Evolutionary conservation across 495 filamentous ascomycete species (phyloP), one percentile per base, ranked within the genome.

Genomic region (Melanomma pulvis-pyrius): DNA sequence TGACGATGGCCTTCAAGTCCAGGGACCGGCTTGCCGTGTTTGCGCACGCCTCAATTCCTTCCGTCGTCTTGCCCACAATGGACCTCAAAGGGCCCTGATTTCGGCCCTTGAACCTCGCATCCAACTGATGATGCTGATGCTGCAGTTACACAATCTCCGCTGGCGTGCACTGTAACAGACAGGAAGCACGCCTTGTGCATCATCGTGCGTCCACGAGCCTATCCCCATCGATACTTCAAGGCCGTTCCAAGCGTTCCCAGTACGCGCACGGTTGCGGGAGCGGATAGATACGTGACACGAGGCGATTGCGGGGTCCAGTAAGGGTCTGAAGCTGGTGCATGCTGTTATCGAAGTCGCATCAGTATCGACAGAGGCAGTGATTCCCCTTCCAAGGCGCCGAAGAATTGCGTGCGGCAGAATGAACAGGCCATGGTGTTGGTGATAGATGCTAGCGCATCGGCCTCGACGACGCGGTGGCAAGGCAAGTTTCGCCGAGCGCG

Each of bases 351-450:
- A 39, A n/a, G 25, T 56, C 2, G 53, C 30, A 34, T 34, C 32
- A 26, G 32, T 15, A 41, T 46, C 19, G 55, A 41, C 32, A 8
- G 36, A 39, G 12, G 36, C 26, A 59, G 32, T 34, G 36, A 41
- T 46, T 25, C 22, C 36, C 36, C 55, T 41, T 59, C 52, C n/a
- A 32, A 29, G 24, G 29, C 25, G 52, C n/a, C 13, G 39, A 17
- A 44, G 39, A 12, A 44, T 44, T 44, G 39, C 8, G 39, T 44
- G 8, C 28, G 15, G 48, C 26, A 54, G 29, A 44, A 32, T 32
- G 59, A 32, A 54, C 59, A 63, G 59, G 59, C 48, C n/a, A 24
- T 63, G 41, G 59, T 63, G 59, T 63, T 63, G 59, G 59, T 54
- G 13, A 34, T 39, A 17, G 15, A 28, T n/a, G 24, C 59, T 29